These are phyloP conservation scores for Colletotrichum euphorbiae DNA, from an alignment of 2,329 filamentous ascomycete species.

Conservation along the genomic window DNA sequence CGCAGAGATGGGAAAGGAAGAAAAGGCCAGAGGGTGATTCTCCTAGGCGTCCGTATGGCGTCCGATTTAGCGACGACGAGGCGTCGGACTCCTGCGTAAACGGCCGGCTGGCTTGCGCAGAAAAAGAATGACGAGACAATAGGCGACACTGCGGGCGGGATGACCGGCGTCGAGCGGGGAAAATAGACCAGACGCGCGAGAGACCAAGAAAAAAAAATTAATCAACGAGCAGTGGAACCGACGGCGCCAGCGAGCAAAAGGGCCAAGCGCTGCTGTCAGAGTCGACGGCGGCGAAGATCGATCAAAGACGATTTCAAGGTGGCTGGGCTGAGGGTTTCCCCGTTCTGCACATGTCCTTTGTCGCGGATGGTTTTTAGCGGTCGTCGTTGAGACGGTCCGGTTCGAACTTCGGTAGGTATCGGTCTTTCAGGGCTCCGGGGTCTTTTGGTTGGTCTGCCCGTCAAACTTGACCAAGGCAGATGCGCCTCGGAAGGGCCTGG, in stretches of 20 bases:
- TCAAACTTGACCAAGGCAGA: slow-evolving; percentile 8
- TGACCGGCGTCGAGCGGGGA: slow-evolving; percentile 12
- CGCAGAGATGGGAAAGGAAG: not conserved
- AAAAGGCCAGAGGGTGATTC: not conserved
- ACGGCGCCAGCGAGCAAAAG: not conserved
- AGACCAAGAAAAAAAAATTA: not conserved
- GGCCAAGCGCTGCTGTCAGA: slow-evolving; percentile 12
- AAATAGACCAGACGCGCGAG: not conserved
- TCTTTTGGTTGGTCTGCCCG: slow-evolving; percentile 17
- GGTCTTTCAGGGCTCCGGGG: slow-evolving; percentile 18
- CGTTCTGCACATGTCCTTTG: not conserved
- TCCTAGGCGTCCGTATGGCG: slow-evolving; percentile 2
- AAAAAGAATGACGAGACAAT: slow-evolving; percentile 28
- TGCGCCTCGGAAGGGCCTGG: not conserved
- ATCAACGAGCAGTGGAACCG: not conserved
- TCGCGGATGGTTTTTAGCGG: slow-evolving; percentile 6
- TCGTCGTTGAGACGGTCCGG: slow-evolving; percentile 19
- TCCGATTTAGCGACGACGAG: slow-evolving; percentile 7
- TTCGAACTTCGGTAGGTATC: slow-evolving; percentile 6
- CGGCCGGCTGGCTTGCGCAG: slow-evolving; percentile 22
- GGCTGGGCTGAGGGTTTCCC: slow-evolving; percentile 20
- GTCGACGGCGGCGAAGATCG: slow-evolving; percentile 7
- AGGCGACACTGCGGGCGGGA: slow-evolving; percentile 22
- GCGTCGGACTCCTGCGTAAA: slow-evolving; percentile 16
- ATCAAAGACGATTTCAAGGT: slow-evolving; percentile 3